Base-by-base conservation (phyloP, 495 filamentous ascomycete genomes). In the Annulohypoxylon maeteangense region DNA sequence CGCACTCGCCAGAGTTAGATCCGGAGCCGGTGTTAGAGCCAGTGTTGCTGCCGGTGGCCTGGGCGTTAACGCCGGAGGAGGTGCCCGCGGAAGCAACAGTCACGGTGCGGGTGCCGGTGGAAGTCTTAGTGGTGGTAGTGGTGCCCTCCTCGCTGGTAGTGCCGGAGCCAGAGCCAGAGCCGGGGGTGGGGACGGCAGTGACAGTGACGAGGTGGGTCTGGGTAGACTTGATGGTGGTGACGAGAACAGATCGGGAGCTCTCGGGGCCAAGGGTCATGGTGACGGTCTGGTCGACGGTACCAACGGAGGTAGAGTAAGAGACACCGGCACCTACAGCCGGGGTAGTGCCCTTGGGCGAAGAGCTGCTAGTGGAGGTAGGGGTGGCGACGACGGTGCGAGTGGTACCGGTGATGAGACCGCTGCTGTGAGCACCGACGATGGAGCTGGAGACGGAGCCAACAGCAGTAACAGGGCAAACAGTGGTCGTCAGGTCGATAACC, bases 401-500 rank as follows among this genome's bases (percentile, higher is more conserved):
- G 11, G 76, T 44, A 57, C 79, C 80, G 2, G 71, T 58, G 71
- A 82, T 78, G 63, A 79, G 54, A 34, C 80, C 81, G 20, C 71
- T 77, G 63, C 73, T 76, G 70, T 78, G 78, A 8, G 76, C 75
- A 0, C 63, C 71, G 8, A 79, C 45, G 22, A 84, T 58, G 63
- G 80, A 81, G 59, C 75, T 80, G 34, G 78, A 78, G 69, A 85
- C 77, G 51, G 81, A 79, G 23, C 75, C 71, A 18, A 75, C 78
- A 4, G 74, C 81, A 36, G 79, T 76, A 22, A 85, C 79, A 42
- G 82, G 83, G 79, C 82, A 85, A 62, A 84, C 78, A 22, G 80
- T 81, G 34, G 77, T 76, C 38, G 82, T 83, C 42, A 85, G 68
- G 29, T 82, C 74, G 38, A 83, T 70, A 50, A 81, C 79, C 75